These are phyloP conservation scores for Pichia sp. DNA, from an alignment of 1,139 yeast species.

Conservation along the genomic window DNA sequence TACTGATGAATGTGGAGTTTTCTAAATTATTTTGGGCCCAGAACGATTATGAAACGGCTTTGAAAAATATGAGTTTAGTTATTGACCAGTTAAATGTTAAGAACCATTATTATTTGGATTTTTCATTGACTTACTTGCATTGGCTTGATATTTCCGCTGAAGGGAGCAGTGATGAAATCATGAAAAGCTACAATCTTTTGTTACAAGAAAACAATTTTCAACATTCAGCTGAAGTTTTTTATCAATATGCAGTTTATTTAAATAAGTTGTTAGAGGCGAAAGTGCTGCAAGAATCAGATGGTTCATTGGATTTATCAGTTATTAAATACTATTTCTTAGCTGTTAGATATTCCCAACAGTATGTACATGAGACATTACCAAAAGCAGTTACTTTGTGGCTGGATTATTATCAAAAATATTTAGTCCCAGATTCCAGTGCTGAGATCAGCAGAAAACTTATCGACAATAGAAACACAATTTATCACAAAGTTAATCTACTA, in stretches of 20 bases:
- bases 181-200: conserved; percentile 61
- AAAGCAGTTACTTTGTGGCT: conserved; percentile 88
- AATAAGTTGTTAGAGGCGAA: conserved; percentile 67
- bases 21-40: conserved; percentile 86
- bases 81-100: conserved; percentile 19
- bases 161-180: conserved; percentile 68
- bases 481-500: conserved; percentile 10
- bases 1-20: conserved; percentile 66
- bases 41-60: conserved; percentile 84
- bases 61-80: conserved; percentile 53
- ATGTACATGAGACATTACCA: conserved; percentile 72
- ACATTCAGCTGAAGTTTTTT: conserved; percentile 34
- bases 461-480: conserved; percentile 7
- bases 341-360: conserved; percentile 41
- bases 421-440: conserved; percentile 38
- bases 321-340: conserved; percentile 63
- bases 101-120: conserved; percentile 36
- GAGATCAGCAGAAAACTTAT: conserved; percentile 41
- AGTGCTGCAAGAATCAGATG: conserved; percentile 33
- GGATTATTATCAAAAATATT: conserved; percentile 56
- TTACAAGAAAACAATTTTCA: conserved; percentile 52
- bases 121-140: conserved; percentile 71
- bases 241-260: conserved; percentile 66
- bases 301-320: conserved; percentile 62
- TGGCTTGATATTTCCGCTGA: conserved; percentile 91